Percentiles rank a stretch among this genome's conserved stretches.
phyloP scores from a whole-genome alignment of 768 basidiomycete species.

The Mycena alexandri region DNA sequence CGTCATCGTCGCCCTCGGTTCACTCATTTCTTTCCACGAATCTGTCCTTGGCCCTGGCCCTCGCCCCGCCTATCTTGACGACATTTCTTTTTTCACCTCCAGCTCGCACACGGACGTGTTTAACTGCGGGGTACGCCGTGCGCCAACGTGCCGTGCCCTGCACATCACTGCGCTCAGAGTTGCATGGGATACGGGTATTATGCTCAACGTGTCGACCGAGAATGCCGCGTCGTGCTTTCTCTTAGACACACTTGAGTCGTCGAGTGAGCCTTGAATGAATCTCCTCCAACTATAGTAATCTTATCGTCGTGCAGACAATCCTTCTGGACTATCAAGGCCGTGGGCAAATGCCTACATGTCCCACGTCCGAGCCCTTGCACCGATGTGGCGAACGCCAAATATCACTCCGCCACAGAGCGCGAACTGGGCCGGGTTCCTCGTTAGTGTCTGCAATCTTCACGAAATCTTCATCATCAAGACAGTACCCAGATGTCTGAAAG shows the following conservation, averaged over 20 bases:
- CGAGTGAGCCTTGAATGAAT: conserved; percentile 27
- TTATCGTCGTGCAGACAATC: background rate
- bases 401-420: background rate
- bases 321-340: background rate
- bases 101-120: too few species aligned
- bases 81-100: background rate
- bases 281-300: too few species aligned
- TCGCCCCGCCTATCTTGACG: background rate
- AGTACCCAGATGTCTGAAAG: conserved; percentile 1
- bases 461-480: background rate
- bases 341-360: background rate
- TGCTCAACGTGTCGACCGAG: conserved; percentile 22
- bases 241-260: too few species aligned
- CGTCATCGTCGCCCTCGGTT: conserved; percentile 14
- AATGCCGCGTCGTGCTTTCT: conserved; percentile 30
- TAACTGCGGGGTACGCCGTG: conserved; percentile 24
- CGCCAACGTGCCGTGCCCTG: conserved; percentile 1
- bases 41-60: conserved; percentile 13
- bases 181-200: conserved; percentile 24
- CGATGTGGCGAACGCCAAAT: background rate
- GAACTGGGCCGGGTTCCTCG: background rate
- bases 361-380: background rate
- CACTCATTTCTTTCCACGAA: conserved; percentile 22
- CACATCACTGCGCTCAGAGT: conserved; percentile 16
- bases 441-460: background rate